These are phyloP conservation scores for Paramecium sonneborni DNA, from an alignment of 73 alveolate species.

Conservation along the genomic window DNA sequence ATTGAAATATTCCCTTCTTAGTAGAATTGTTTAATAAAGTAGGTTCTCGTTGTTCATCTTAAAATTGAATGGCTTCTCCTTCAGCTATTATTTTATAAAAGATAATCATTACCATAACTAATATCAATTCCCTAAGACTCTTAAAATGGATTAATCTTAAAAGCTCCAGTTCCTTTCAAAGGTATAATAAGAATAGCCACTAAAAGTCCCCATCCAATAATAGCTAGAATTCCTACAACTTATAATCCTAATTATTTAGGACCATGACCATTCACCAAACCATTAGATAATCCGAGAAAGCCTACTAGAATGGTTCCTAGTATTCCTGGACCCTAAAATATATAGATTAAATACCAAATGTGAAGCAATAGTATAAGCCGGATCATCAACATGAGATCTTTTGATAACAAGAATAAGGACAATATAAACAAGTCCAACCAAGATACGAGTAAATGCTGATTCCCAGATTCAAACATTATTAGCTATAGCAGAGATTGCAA, in stretches of 20 bases:
- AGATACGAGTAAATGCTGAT: background rate
- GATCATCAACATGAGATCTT: slow-evolving; percentile 30
- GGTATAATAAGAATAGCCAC: background rate
- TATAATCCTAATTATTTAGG: slow-evolving; percentile 23
- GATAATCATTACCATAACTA: background rate
- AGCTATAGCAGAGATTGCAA: slow-evolving; percentile 7
- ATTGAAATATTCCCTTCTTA: background rate
- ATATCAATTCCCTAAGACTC: slow-evolving; percentile 1
- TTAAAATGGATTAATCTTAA: background rate
- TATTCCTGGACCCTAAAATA: slow-evolving; percentile 28
- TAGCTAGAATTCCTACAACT: background rate
- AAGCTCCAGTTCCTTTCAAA: slow-evolving; percentile 18
- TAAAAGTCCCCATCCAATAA: slow-evolving; percentile 39
- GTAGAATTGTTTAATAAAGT: background rate
- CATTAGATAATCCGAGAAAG: background rate
- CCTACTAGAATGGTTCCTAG: background rate
- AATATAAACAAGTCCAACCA: background rate
- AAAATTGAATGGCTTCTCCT: slow-evolving; percentile 48
- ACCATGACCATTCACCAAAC: slow-evolving; percentile 24
- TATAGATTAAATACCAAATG: background rate
- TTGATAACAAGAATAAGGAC: background rate
- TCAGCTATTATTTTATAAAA: background rate
- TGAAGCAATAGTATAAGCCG: slow-evolving; percentile 13
- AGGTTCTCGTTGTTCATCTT: slow-evolving; percentile 21
- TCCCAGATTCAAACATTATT: background rate